Percentiles rank a stretch among this genome's conserved stretches.
Evolutionary conservation across 106 monocot species (phyloP).

Genomic region (Vanilla planifolia): DNA sequence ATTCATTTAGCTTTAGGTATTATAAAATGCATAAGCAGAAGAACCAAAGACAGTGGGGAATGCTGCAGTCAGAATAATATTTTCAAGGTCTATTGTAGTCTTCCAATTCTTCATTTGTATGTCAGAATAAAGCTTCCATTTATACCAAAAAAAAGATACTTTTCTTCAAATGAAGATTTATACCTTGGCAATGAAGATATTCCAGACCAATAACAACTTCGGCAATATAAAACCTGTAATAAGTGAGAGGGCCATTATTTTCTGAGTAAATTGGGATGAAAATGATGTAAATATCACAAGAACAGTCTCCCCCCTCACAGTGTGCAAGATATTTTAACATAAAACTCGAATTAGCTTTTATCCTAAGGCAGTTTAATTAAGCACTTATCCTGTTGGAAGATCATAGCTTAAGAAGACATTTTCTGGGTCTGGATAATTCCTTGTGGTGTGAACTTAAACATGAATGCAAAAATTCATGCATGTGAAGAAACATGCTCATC

Average conservation of each 20-base stretch:
- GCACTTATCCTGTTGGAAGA: not conserved
- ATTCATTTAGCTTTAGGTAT: too few species aligned
- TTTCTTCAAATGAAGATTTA: not conserved
- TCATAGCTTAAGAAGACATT: not conserved
- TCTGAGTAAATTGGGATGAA: not conserved
- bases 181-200: constrained; percentile 98
- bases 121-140: too few species aligned
- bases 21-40: too few species aligned
- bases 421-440: too few species aligned
- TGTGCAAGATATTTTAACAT: not conserved
- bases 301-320: not conserved
- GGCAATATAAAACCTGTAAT: constrained; percentile 92
- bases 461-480: too few species aligned
- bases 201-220: constrained; percentile 86
- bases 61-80: not conserved
- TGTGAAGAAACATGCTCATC: too few species aligned
- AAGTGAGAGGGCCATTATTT: not conserved
- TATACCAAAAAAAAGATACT: too few species aligned
- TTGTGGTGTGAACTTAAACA: too few species aligned
- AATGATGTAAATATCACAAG: not conserved
- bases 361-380: not conserved
- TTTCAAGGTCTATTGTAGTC: too few species aligned
- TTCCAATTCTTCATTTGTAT: too few species aligned
- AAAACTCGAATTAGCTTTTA: not conserved
- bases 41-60: too few species aligned